These are phyloP conservation scores for Simplicillium aogashimaense DNA, from an alignment of 2,329 filamentous ascomycete species.

Conservation along the genomic window DNA sequence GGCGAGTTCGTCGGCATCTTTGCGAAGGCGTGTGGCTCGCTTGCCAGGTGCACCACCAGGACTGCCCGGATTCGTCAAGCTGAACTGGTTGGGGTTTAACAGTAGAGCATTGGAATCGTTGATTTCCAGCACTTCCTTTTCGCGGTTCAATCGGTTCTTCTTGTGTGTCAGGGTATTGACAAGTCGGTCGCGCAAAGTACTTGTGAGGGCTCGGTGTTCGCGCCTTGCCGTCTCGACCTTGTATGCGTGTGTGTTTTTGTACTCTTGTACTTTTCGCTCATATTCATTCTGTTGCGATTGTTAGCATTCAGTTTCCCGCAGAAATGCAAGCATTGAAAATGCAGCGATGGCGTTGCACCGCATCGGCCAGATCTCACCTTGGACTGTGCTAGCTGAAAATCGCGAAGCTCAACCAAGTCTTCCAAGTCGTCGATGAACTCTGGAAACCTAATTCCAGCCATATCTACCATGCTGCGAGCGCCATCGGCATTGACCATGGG, in stretches of 20 bases:
- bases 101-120: constrained; percentile 55
- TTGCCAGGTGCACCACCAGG: constrained; percentile 55
- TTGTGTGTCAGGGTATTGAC: constrained; percentile 56
- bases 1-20: constrained; percentile 48
- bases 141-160: constrained; percentile 53
- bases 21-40: constrained; percentile 50
- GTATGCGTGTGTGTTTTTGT: constrained; percentile 50
- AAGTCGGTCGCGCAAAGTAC: constrained; percentile 55
- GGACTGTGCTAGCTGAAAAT: constrained; percentile 71
- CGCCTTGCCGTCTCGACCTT: constrained; percentile 52
- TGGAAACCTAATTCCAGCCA: constrained; percentile 76
- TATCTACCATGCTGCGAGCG: constrained; percentile 51
- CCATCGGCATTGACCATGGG: constrained; percentile 26
- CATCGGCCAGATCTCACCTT: constrained; percentile 49
- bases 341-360: background rate
- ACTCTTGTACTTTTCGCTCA: constrained; percentile 50
- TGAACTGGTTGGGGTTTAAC: constrained; percentile 59
- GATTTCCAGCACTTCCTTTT: constrained; percentile 60
- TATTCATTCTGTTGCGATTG: constrained; percentile 42
- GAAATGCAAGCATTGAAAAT: background rate
- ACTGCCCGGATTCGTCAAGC: constrained; percentile 53
- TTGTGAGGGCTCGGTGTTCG: constrained; percentile 49
- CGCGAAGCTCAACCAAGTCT: constrained; percentile 76
- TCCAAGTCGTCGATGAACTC: constrained; percentile 83
- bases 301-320: background rate